Evolutionary conservation across 2,329 filamentous ascomycete species (phyloP).

Genomic region (Alternaria brassicae): DNA sequence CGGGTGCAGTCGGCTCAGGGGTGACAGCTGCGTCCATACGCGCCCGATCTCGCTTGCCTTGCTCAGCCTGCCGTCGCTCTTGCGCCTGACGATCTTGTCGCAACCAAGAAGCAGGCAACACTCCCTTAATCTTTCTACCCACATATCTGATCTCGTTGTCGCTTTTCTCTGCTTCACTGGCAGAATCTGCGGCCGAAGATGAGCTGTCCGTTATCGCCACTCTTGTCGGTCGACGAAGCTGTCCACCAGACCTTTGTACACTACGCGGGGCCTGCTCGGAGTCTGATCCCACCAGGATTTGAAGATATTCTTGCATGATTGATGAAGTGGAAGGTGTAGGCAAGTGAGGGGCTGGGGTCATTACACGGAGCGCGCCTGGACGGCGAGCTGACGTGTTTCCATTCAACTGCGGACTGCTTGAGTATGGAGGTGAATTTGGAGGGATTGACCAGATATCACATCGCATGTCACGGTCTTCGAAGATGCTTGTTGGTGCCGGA

Average conservation of each 20-base stretch:
- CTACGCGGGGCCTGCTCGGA: slow-evolving; percentile 28
- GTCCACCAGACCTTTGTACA: slow-evolving; percentile 18
- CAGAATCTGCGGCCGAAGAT: slow-evolving; percentile 28
- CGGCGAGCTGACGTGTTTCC: slow-evolving; percentile 13
- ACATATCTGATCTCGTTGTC: slow-evolving; percentile 45
- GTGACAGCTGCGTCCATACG: slow-evolving; percentile 20
- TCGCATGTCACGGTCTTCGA: slow-evolving; percentile 9
- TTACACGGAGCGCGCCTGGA: slow-evolving; percentile 3
- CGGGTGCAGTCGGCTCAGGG: slow-evolving; percentile 33
- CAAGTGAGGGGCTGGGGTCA: slow-evolving; percentile 25
- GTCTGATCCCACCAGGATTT: slow-evolving; percentile 25
- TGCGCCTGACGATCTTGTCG: slow-evolving; percentile 55
- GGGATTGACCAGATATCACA: slow-evolving; percentile 49
- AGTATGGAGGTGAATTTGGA: slow-evolving; percentile 53
- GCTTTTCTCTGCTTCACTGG: slow-evolving; percentile 41
- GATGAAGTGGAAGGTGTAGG: slow-evolving; percentile 46
- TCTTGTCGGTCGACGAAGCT: slow-evolving; percentile 22
- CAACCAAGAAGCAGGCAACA: slow-evolving; percentile 59
- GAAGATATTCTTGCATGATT: slow-evolving; percentile 29
- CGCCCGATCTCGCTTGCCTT: slow-evolving; percentile 24
- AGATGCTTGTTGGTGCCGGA: slow-evolving; percentile 16
- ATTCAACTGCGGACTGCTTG: slow-evolving; percentile 37
- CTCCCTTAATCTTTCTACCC: slow-evolving; percentile 55
- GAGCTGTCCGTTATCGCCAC: slow-evolving; percentile 29
- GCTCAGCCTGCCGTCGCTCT: slow-evolving; percentile 28